A percentile compares a stretch with the other conserved stretches of the same genome.
phyloP scores from a whole-genome alignment of 768 basidiomycete genomes.

The Lyophyllum shimeji region DNA sequence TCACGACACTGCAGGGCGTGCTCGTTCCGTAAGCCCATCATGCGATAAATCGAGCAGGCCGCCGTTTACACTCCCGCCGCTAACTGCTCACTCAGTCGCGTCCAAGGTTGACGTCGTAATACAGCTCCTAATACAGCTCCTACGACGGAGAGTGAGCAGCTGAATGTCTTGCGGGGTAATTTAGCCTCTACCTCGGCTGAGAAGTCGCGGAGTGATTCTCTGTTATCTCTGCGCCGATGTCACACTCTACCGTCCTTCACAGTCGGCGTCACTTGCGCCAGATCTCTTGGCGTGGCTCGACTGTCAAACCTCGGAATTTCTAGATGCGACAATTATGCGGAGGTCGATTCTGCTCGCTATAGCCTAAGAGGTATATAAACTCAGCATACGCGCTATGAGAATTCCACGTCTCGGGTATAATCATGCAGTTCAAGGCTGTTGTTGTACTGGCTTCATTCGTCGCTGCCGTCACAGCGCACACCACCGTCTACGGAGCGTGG shows the following conservation, averaged over 20 bases:
- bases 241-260: background rate
- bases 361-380: conserved; percentile 1
- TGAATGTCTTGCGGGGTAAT: conserved; percentile 1
- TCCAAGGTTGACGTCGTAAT: too few species aligned
- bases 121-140: too few species aligned
- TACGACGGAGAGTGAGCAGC: too few species aligned
- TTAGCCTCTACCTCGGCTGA: conserved; percentile 15
- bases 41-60: too few species aligned
- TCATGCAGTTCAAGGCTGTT: conserved; percentile 23
- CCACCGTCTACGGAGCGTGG: conserved; percentile 36
- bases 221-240: background rate
- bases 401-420: too few species aligned
- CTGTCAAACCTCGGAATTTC: background rate
- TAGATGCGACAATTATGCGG: conserved; percentile 14
- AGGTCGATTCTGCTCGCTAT: background rate
- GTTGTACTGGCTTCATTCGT: conserved; percentile 22
- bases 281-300: background rate
- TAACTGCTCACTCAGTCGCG: too few species aligned
- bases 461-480: conserved; percentile 26
- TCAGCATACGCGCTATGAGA: background rate
- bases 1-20: too few species aligned
- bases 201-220: background rate
- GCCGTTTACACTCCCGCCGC: too few species aligned
- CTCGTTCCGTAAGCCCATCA: too few species aligned
- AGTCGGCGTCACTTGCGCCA: background rate